Percentiles rank a stretch among this genome's conserved stretches.
These are phyloP conservation scores for Phytophthora fragariaefolia DNA, from an alignment of 352 stramenopile species.

Conservation along the genomic window DNA sequence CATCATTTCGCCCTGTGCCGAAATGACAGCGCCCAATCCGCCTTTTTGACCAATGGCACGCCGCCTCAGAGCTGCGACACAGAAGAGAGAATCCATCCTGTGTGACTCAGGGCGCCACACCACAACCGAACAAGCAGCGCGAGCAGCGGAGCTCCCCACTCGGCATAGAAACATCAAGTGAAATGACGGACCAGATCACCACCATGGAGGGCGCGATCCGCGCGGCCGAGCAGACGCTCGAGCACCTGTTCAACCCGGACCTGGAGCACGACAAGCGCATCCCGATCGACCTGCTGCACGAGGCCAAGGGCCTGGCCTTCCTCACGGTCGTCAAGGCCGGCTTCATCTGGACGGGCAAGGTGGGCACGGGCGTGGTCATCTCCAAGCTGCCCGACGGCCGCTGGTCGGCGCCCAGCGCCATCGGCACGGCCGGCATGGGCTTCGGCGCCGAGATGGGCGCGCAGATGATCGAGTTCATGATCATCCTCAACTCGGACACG, in stretches of 20 bases:
- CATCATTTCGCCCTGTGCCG: conserved; percentile 11
- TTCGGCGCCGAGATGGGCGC: conserved; percentile 80
- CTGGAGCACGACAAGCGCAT: conserved; percentile 90
- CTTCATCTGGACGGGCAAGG: conserved; percentile 87
- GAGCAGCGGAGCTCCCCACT: conserved; percentile 16
- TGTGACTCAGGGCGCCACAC: neutral
- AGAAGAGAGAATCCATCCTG: conserved; percentile 21
- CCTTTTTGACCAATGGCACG: conserved; percentile 10
- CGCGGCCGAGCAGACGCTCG: conserved; percentile 89
- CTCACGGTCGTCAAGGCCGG: conserved; percentile 92
- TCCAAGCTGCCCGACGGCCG: conserved; percentile 93
- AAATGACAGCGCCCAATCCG: conserved; percentile 16
- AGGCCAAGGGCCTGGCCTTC: conserved; percentile 92
- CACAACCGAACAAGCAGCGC: conserved; percentile 21
- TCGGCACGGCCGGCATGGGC: conserved; percentile 92
- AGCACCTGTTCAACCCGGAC: conserved; percentile 91
- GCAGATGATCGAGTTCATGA: conserved; percentile 89
- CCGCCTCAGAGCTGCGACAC: conserved; percentile 26
- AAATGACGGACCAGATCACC: conserved; percentile 80
- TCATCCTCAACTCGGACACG: conserved; percentile 94
- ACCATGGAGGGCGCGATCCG: conserved; percentile 93
- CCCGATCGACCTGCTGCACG: conserved; percentile 89
- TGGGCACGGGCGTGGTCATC: conserved; percentile 94
- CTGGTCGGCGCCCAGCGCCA: conserved; percentile 95
- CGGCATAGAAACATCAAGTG: neutral